Conservation (phyloP, 805 yeast species). For the Candida mattraensis region DNA sequence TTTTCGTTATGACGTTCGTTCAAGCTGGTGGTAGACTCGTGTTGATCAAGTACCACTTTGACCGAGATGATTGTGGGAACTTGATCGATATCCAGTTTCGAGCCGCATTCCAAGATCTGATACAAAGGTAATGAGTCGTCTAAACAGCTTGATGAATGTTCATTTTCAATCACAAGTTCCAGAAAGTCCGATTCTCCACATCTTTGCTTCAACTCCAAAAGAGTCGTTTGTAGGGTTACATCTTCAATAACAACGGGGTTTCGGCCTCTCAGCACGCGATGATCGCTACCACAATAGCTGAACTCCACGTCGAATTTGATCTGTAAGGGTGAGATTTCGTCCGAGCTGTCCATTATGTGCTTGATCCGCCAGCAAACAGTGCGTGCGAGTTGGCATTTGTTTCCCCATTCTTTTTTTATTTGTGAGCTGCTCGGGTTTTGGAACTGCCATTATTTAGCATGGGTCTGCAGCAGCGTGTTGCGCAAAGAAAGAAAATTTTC, state of each 20-base stretch:
- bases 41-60: conserved; percentile 7
- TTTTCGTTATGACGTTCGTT: conserved; percentile 4
- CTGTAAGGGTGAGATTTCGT: conserved; percentile 14
- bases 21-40: neutral
- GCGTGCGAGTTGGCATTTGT: too few relatives aligned
- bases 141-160: conserved; percentile 14
- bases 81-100: conserved; percentile 14
- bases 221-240: conserved; percentile 20
- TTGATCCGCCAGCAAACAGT: too few relatives aligned
- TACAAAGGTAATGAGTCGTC: conserved; percentile 17
- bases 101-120: conserved; percentile 17
- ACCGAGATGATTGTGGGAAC: conserved; percentile 22
- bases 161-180: conserved; percentile 19
- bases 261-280: neutral
- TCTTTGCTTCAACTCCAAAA: conserved; percentile 14
- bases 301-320: conserved; percentile 20
- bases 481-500: too few relatives aligned
- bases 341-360: too few relatives aligned
- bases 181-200: conserved; percentile 7
- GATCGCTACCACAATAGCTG: conserved; percentile 6
- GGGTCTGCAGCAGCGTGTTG: too few relatives aligned
- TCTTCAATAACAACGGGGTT: conserved; percentile 5
- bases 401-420: too few relatives aligned
- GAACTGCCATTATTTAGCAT: too few relatives aligned
- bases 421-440: too few relatives aligned